phyloP scores from a whole-genome alignment of 2,329 filamentous ascomycete species.

The Talaromyces sp. region DNA sequence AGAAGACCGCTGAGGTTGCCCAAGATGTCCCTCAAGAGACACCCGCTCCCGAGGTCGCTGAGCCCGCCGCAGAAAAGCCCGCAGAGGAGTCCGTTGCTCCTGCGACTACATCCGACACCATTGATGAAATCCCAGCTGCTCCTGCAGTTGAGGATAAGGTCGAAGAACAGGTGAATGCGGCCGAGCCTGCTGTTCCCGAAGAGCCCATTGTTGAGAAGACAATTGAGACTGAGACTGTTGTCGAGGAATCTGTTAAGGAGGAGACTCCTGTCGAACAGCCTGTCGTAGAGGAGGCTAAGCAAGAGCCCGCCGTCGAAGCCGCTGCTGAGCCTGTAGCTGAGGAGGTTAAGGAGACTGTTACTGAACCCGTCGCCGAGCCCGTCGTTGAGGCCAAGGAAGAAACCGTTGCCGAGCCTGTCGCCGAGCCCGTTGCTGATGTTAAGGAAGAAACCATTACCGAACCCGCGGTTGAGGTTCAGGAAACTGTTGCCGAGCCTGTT shows the following conservation, averaged over 20 bases:
- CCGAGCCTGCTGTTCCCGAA: neutral
- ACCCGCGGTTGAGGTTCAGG: neutral
- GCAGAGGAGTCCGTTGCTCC: neutral
- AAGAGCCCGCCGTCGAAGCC: slow-evolving; percentile 3
- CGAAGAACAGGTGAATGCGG: slow-evolving; percentile 12
- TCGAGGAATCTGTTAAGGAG: neutral
- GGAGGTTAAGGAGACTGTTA: slow-evolving; percentile 6
- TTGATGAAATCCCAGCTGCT: neutral
- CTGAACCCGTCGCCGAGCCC: neutral
- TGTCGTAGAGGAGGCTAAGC: neutral
- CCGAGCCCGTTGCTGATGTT: slow-evolving; percentile 6
- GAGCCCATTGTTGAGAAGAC: neutral
- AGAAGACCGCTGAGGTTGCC: slow-evolving; percentile 6
- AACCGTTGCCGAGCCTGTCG: neutral
- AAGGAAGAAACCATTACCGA: neutral
- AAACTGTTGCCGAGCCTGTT: slow-evolving; percentile 1
- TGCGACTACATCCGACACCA: slow-evolving; percentile 4
- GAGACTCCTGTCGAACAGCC: slow-evolving; percentile 3
- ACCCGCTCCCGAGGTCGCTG: slow-evolving; percentile 2
- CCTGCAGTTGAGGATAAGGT: neutral
- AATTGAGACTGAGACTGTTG: neutral
- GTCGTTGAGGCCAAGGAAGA: neutral
- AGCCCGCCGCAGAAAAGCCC: slow-evolving; percentile 4
- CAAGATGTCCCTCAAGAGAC: neutral
- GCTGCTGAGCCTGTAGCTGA: neutral